phyloP scores from a whole-genome alignment of 495 filamentous ascomycete species.

The Talaromyces nanjingensis region DNA sequence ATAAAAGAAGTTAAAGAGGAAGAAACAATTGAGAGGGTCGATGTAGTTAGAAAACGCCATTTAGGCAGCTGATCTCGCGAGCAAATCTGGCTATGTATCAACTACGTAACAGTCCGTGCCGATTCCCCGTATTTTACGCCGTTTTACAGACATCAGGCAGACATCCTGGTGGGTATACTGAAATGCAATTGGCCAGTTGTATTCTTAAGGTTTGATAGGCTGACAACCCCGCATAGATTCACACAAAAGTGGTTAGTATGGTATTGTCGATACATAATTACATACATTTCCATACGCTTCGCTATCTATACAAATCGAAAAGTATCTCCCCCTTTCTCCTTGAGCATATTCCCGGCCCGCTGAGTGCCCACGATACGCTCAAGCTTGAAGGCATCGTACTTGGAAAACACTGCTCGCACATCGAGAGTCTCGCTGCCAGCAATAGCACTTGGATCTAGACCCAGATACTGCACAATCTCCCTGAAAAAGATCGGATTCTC shows the following conservation, averaged over 20 bases:
- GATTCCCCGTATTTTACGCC: not conserved
- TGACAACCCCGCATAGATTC: not conserved
- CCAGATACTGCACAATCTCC: constrained; percentile 76
- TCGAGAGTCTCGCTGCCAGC: constrained; percentile 32
- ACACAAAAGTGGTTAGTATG: not conserved
- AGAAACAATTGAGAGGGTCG: not conserved
- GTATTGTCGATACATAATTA: not conserved
- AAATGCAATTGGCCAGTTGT: not conserved
- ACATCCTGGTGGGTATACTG: not conserved
- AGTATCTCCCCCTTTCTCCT: constrained; percentile 76
- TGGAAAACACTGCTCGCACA: constrained; percentile 72
- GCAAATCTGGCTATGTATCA: not conserved
- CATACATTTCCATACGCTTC: not conserved
- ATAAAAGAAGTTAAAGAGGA: not conserved
- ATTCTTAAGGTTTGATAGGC: not conserved
- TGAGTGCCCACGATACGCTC: constrained; percentile 81
- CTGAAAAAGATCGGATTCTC: constrained; percentile 83
- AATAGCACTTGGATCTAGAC: constrained; percentile 23
- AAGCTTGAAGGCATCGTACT: constrained; percentile 79
- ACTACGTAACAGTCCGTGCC: not conserved
- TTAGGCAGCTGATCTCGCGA: constrained; percentile 3
- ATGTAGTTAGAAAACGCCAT: not conserved
- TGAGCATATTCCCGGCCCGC: constrained; percentile 61
- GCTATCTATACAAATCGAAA: constrained; percentile 53
- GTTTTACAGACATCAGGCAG: not conserved